Percentiles rank a stretch among this genome's conserved stretches.
These are phyloP conservation scores for Phytophthora ohioensis DNA, from an alignment of 352 stramenopile species.

Conservation along the genomic window DNA sequence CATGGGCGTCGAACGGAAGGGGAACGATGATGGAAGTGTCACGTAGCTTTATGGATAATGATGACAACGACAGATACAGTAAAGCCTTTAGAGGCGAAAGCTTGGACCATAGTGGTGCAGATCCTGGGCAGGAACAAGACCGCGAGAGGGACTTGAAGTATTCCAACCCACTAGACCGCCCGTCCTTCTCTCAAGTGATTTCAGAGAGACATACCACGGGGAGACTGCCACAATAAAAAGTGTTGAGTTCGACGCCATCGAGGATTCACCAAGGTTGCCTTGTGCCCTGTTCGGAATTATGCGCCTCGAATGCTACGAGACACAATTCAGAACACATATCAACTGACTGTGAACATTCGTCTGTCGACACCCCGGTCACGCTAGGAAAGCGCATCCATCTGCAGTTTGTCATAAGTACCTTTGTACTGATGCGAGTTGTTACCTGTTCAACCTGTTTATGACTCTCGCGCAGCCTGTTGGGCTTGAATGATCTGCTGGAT, in stretches of 20 bases:
- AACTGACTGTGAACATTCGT: neutral
- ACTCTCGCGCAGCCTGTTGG: conserved; percentile 82
- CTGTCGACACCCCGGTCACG: neutral
- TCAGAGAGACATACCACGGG: conserved; percentile 43
- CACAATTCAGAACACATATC: neutral
- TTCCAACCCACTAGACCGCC: conserved; percentile 33
- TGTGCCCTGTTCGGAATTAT: neutral
- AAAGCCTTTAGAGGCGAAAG: conserved; percentile 19
- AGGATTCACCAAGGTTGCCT: too few species aligned
- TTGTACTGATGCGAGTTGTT: conserved; percentile 24
- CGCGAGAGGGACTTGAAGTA: conserved; percentile 20
- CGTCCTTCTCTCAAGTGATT: conserved; percentile 47
- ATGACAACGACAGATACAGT: conserved; percentile 29
- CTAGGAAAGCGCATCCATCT: conserved; percentile 10
- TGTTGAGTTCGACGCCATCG: conserved; percentile 7
- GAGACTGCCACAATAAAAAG: conserved; percentile 17
- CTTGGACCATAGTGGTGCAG: conserved; percentile 5
- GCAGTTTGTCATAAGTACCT: conserved; percentile 3
- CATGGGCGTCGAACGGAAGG: conserved; percentile 44
- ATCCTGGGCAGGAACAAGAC: conserved; percentile 18
- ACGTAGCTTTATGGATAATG: conserved; percentile 43
- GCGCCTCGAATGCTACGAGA: neutral
- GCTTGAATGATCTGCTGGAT: conserved; percentile 88
- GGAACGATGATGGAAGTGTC: conserved; percentile 39
- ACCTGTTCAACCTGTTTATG: conserved; percentile 43